Conservation (phyloP, 2,329 filamentous ascomycete genomes). For the Aureobasidium sp. region DNA sequence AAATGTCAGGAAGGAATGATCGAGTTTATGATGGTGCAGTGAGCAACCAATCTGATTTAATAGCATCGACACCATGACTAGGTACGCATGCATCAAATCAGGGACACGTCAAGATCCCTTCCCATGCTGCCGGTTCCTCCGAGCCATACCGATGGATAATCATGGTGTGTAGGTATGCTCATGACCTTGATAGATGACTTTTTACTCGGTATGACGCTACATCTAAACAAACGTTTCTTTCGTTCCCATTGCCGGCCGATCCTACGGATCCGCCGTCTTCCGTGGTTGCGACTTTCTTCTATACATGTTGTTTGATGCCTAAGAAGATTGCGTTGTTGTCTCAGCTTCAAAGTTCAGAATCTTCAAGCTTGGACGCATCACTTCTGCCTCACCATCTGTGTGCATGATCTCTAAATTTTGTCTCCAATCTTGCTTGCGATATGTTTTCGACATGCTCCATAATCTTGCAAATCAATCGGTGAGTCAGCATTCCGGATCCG, state of each 20-base stretch:
- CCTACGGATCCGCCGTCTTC: not conserved
- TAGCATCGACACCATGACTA: not conserved
- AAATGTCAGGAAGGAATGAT: not conserved
- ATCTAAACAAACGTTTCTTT: not conserved
- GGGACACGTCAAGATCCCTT: not conserved
- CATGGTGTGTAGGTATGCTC: not conserved
- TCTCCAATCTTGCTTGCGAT: not conserved
- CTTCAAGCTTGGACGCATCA: too few relatives aligned
- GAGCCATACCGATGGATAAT: slow-evolving; percentile 5
- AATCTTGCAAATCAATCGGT: too few relatives aligned
- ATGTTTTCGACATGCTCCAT: not conserved
- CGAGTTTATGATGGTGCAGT: not conserved
- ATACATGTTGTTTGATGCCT: too few relatives aligned
- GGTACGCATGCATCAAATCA: not conserved
- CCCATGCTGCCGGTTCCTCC: slow-evolving; percentile 1
- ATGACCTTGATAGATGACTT: not conserved
- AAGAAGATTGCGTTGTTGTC: not conserved
- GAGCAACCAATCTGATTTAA: not conserved
- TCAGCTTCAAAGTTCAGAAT: not conserved
- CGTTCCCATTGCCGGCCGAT: not conserved
- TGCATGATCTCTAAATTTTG: too few relatives aligned
- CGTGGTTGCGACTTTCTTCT: not conserved
- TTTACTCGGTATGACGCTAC: not conserved
- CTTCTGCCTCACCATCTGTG: not conserved
- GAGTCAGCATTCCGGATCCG: not conserved